Evolutionary conservation across 176 grass and related monocot species (phyloP).

Genomic region (Lolium rigidum): DNA sequence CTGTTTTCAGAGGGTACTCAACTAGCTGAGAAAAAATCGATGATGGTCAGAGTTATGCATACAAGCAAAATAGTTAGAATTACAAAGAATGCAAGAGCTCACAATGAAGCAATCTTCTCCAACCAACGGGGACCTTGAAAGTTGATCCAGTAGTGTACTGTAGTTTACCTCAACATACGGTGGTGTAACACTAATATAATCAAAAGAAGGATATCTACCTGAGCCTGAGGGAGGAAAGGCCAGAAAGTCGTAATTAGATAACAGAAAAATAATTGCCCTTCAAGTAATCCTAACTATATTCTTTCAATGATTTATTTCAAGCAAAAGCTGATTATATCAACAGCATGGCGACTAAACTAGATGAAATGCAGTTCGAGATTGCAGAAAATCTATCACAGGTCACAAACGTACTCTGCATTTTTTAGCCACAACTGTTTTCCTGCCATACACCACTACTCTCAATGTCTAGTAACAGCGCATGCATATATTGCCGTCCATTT

Average conservation of each 20-base stretch:
- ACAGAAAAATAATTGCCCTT: neutral
- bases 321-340: slow-evolving; percentile 9
- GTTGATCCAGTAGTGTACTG: slow-evolving; percentile 68
- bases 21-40: slow-evolving; percentile 64
- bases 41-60: slow-evolving; percentile 40
- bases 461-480: neutral
- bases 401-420: neutral
- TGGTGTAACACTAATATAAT: slow-evolving; percentile 95
- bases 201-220: slow-evolving; percentile 73
- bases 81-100: slow-evolving; percentile 44
- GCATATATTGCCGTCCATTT: neutral
- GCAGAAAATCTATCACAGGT: slow-evolving; percentile 19
- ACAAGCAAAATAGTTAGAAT: slow-evolving; percentile 16
- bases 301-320: neutral
- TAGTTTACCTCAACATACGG: slow-evolving; percentile 89
- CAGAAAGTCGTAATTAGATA: neutral
- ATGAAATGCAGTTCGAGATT: slow-evolving; percentile 9
- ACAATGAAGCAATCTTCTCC: slow-evolving; percentile 97
- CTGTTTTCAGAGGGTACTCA: slow-evolving; percentile 88
- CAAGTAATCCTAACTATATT: slow-evolving; percentile 12
- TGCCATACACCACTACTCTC: slow-evolving; percentile 8
- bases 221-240: slow-evolving; percentile 36
- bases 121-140: slow-evolving; percentile 80
- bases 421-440: neutral
- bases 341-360: slow-evolving; percentile 18